Base-by-base conservation (phyloP, 345 rosid species). In the Gossypium sturtianum region DNA sequence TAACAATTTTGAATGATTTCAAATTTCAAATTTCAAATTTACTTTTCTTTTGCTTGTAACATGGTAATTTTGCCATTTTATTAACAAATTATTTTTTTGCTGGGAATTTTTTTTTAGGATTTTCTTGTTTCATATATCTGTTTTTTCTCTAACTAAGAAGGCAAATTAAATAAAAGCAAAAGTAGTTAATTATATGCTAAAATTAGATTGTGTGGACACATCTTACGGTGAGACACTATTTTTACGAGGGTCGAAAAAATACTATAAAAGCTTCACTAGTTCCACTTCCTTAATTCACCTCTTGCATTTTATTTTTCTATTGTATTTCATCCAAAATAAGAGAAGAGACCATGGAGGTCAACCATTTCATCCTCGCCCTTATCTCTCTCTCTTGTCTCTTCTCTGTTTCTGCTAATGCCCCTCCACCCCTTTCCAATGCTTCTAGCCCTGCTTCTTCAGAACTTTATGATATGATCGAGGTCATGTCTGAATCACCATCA, bases 301-400 rank as follows among this genome's bases (percentile, higher is more conserved):
- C 2, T 22, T 20, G 0, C 1, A 41, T 2, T n/a, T 3, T 27
- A 45, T 16, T 20, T 66, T 41, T 20, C 41, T 59, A 15, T 13
- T 70, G 23, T 2, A 2, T 15, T 56, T 12, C 51, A 2, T 7
- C 23, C 12, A 34, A 69, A 34, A 34, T 34, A 19, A 53, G 20
- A 76, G 71, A 72, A 59, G 67, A 41, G 19, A 69, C 23, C 22
- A 81, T 79, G 84, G 76, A 52, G 68, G 12, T 73, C 22, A 70
- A 48, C 51, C 41, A 25, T 5, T 45, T 51, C 47, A 71, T 75
- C 66, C 3, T 72, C 27, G 23, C 81, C 49, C 62, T 76, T 22
- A 12, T 72, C 23, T 20, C 73, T 67, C 27, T 74, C 47, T 72
- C 66, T 64, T 59, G 71, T 61, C 70, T 78, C 61, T 65, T 71